Evolutionary conservation across 1,284 basidiomycete species (phyloP).

Genomic region (Austropuccinia psidii): DNA sequence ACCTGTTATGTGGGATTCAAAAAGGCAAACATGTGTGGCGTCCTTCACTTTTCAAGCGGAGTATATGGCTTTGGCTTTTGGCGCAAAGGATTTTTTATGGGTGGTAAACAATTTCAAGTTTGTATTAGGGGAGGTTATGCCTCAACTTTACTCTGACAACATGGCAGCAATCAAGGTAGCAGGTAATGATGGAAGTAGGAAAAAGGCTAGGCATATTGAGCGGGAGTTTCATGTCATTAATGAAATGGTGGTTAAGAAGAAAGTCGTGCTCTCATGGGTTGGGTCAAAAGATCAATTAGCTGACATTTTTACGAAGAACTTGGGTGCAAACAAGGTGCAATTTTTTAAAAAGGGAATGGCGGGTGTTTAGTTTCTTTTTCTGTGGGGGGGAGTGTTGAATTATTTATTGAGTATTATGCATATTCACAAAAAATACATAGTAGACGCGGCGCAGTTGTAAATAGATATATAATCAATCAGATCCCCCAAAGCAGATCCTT

Average conservation of each 20-base stretch:
- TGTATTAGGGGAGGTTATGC: background rate
- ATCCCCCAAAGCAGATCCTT: no score
- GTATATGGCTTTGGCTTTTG: slow-evolving; percentile 5
- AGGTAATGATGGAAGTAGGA: background rate
- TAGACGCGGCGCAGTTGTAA: no score
- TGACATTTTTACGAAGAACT: background rate
- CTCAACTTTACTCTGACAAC: background rate
- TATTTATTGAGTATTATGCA: no score
- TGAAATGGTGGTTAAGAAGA: background rate
- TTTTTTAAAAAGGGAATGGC: no score
- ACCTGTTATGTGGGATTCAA: background rate
- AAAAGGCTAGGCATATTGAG: background rate
- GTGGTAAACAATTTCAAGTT: background rate
- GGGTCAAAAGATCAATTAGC: background rate
- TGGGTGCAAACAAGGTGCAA: background rate
- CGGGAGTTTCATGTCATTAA: background rate
- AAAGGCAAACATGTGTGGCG: background rate
- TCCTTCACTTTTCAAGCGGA: background rate
- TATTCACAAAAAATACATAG: no score
- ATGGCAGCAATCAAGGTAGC: background rate
- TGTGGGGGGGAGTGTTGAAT: no score
- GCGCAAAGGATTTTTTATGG: background rate
- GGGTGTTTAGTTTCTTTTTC: no score
- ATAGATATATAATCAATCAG: no score
- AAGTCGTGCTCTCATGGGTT: background rate